Evolutionary conservation across 2,329 filamentous ascomycete species (phyloP), one percentile per base, ranked within the genome.

Genomic region (Diaporthe sp.): DNA sequence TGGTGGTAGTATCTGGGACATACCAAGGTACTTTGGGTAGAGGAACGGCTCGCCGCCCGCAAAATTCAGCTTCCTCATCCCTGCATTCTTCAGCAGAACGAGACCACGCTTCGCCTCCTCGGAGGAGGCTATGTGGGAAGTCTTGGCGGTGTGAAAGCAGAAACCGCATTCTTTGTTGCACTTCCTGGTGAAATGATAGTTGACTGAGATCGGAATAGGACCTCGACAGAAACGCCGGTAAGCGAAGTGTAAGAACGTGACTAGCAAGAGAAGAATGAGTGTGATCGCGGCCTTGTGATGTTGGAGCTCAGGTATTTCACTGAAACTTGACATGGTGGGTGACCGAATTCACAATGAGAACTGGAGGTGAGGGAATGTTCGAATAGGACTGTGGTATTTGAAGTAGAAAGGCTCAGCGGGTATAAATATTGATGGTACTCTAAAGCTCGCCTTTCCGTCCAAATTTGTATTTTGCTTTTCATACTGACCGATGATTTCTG

Each of bases 121-220:
- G n/a, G 85, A 77, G 6, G 82, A 75, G 3, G 84, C 82, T 4
- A 87, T 83, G 78, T 87, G 81, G 3, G 86, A 88, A 1, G 84
- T 85, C 49, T 83, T 89, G 9, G 85, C 88, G 2, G 88, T 91
- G 79, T 91, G 88, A 82, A 91, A 91, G 80, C 89, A 91, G 82
- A 91, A 91, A 12, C 84, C 86, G 79, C 88, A 90, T 15, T 37
- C 44, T 13, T 77, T 68, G 68, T 78, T 79, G 71, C 76, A 78
- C 10, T 34, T 51, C 17, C 77, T 78, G 10, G 77, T 74, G 77
- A 77, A 77, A 59, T 74, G 68, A 74, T 78, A 79, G 71, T 77
- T 78, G 67, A 79, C 75, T 3, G 77, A 79, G 15, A 77, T 46
- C 28, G 77, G 78, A 49, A 76, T 34, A 31, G 68, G 68, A 3